A percentile compares a stretch with the other conserved stretches of the same genome.
These are phyloP conservation scores for Neolecta irregularis DNA, from an alignment of 1,139 yeast species.

Conservation along the genomic window DNA sequence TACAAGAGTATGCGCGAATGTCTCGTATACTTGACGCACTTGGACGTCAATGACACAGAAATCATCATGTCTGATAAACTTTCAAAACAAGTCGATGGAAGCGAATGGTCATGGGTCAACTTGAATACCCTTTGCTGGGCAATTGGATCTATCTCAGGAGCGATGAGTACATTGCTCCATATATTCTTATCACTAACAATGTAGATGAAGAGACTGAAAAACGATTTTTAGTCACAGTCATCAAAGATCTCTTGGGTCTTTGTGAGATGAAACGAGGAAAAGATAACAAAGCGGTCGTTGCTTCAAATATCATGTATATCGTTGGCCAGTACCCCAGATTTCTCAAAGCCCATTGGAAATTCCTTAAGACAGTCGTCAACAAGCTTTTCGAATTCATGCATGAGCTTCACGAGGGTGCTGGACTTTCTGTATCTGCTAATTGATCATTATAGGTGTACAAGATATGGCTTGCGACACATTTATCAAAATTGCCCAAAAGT, in stretches of 20 bases:
- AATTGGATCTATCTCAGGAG: slow-evolving; percentile 94
- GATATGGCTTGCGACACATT: slow-evolving; percentile 99
- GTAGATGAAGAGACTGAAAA: slow-evolving; percentile 85
- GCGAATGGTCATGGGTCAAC: slow-evolving; percentile 99
- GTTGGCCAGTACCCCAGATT: slow-evolving; percentile 98
- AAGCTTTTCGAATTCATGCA: slow-evolving; percentile 97
- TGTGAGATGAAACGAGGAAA: slow-evolving; percentile 96
- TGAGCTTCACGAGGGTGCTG: slow-evolving; percentile 67
- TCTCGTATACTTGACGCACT: slow-evolving; percentile 82
- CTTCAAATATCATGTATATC: slow-evolving; percentile 96
- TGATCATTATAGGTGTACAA: slow-evolving; percentile 55
- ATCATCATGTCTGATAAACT: slow-evolving; percentile 83
- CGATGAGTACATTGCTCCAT: slow-evolving; percentile 40
- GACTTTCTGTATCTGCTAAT: background rate
- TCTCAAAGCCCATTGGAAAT: slow-evolving; percentile 95
- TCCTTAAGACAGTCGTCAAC: slow-evolving; percentile 85
- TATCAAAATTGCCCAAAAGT: slow-evolving; percentile 83
- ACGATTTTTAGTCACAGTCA: slow-evolving; percentile 78
- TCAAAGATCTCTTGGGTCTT: slow-evolving; percentile 74
- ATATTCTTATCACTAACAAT: background rate
- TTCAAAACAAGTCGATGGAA: slow-evolving; percentile 82
- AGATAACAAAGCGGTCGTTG: slow-evolving; percentile 96
- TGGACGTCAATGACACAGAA: slow-evolving; percentile 88
- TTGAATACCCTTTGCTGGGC: slow-evolving; percentile 98
- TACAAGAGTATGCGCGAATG: slow-evolving; percentile 94